Base-by-base conservation (phyloP, 768 basidiomycete species). In the Candolleomyces aberdarensis region DNA sequence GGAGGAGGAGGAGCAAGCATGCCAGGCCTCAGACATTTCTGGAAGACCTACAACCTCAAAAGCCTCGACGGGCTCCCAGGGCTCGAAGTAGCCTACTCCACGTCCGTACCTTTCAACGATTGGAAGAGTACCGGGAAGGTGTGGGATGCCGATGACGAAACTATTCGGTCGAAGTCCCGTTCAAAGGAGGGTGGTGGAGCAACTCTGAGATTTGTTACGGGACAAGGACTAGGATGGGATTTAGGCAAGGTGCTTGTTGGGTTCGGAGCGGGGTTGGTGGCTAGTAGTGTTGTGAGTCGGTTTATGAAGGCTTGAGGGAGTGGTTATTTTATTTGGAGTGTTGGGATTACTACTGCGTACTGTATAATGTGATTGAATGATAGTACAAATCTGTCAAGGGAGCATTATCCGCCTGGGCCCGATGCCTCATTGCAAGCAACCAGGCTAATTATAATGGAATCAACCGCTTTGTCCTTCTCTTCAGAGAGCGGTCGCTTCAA, bases 21-120 rank as follows among this genome's bases (percentile, higher is more conserved):
- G 1, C 36, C 36, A 5, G 84, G 82, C 1, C 67, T 86, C 44
- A 81, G 78, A 61, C 68, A 72, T 2, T 86, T 82, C 67, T 87
- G 85, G 84, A 68, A 64, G 22, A 62, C 64, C 6, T 69, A 75
- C 55, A 87, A 87, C 62, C 31, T 63, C 15, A 69, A 65, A 29
- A 61, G 60, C 26, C 11, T 36, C 8, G 36, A 36, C 36, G 36
- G 36, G 6, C 74, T 86, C 8, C 77, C 81, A 0, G 85, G 70
- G 0, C 56, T 85, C 20, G 50, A 57, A 19, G 50, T 56, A 20
- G 81, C 79, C 6, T 59, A 36, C 8, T 3, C 36, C 13, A 3
- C 17, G 15, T 39, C 15, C 5, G 39, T 14, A 56, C 9, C 19
- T 5, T 43, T 19, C 32, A 41, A 19, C 5, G 36, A 36, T 36